These are phyloP conservation scores for Starmerella gropengiesseri DNA, from an alignment of 805 yeast genomes.

Conservation along the genomic window DNA sequence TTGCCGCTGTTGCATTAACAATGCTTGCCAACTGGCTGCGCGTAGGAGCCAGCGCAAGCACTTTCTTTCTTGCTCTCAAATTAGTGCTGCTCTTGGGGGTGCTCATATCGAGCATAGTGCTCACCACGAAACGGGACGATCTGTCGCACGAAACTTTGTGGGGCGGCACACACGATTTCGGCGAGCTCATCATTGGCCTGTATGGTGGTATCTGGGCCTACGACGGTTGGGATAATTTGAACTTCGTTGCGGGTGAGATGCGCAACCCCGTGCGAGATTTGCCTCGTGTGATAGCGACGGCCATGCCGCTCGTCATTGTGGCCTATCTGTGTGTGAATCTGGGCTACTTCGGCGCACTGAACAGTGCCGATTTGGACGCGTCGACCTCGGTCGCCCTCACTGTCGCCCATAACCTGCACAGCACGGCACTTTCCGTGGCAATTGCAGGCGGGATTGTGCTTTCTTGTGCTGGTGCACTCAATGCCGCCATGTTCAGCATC, in stretches of 20 bases:
- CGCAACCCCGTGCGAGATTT: conserved; percentile 30
- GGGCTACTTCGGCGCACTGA: conserved; percentile 57
- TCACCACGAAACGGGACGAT: conserved; percentile 36
- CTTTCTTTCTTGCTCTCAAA: conserved; percentile 29
- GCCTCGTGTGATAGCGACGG: conserved; percentile 32
- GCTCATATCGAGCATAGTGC: conserved; percentile 28
- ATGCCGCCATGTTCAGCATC: conserved; percentile 32
- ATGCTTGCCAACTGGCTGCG: conserved; percentile 27
- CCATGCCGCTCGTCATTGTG: conserved; percentile 33
- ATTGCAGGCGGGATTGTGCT: conserved; percentile 31
- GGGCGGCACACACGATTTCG: conserved; percentile 29
- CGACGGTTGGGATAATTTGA: conserved; percentile 38
- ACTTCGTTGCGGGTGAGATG: conserved; percentile 35
- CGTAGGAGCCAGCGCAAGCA: conserved; percentile 30
- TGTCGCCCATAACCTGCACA: conserved; percentile 26
- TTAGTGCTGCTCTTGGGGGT: conserved; percentile 26
- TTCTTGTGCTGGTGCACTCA: conserved; percentile 35
- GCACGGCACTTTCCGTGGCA: conserved; percentile 26
- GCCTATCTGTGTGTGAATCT: conserved; percentile 31
- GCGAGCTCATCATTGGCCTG: conserved; percentile 31
- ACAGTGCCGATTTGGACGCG: conserved; percentile 40
- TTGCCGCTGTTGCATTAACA: conserved; percentile 25
- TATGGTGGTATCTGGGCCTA: conserved; percentile 37
- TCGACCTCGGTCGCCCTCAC: conserved; percentile 32
- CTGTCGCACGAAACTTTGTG: conserved; percentile 30